A percentile compares a stretch with the other conserved stretches of the same genome.
phyloP scores from a whole-genome alignment of 2,329 filamentous ascomycete species.

The Colletotrichum sp. region DNA sequence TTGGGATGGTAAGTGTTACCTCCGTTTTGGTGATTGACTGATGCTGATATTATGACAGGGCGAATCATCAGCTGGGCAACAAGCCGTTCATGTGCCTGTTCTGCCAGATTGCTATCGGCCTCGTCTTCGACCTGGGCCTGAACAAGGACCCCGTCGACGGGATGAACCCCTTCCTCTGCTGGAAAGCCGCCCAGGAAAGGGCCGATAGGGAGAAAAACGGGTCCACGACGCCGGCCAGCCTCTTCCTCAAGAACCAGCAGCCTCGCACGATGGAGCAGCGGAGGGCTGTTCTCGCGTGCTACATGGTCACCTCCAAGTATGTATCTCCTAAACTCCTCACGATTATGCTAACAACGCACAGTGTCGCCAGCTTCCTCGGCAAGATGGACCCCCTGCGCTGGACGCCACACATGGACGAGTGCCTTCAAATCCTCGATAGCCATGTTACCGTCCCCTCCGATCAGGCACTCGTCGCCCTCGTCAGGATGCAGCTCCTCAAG shows the following conservation, averaged over 20 bases:
- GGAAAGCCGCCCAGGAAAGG: constrained; percentile 12
- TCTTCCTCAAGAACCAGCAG: not conserved
- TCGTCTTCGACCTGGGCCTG: constrained; percentile 53
- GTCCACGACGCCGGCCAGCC: not conserved
- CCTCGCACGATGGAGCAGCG: constrained; percentile 25
- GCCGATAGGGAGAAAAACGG: not conserved
- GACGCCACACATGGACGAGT: constrained; percentile 62
- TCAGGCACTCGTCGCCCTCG: constrained; percentile 45
- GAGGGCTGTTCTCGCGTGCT: constrained; percentile 23
- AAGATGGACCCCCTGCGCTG: constrained; percentile 53
- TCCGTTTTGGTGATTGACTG: not conserved
- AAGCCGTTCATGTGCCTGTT: constrained; percentile 52
- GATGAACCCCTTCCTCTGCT: constrained; percentile 15
- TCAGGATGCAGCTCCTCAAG: constrained; percentile 37
- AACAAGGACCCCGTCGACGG: constrained; percentile 3
- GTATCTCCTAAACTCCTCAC: not conserved
- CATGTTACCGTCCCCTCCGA: constrained; percentile 51
- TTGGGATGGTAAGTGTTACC: constrained; percentile 27
- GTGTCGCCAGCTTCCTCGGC: constrained; percentile 27
- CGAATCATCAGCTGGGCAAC: constrained; percentile 24
- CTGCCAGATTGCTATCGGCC: constrained; percentile 44
- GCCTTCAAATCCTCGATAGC: constrained; percentile 45
- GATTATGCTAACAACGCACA: not conserved
- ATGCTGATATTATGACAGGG: not conserved
- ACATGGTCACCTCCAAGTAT: constrained; percentile 8